These are phyloP conservation scores for Mycena leptocephala DNA, from an alignment of 768 basidiomycete genomes.

Conservation along the genomic window DNA sequence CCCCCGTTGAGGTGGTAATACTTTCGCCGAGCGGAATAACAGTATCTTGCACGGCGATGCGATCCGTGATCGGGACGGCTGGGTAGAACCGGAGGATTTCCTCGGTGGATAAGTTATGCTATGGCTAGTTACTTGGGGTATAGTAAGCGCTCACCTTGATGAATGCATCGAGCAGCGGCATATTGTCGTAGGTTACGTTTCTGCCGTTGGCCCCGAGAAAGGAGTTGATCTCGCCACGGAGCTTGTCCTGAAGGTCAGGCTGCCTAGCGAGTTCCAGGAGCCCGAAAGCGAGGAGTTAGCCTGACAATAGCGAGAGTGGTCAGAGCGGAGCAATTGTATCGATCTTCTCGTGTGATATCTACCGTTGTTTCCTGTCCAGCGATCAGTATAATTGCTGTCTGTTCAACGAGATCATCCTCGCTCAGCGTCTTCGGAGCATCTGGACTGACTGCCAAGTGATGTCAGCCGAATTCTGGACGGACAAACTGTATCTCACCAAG, in stretches of 20 bases:
- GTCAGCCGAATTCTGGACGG: not conserved
- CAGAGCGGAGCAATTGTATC: not conserved
- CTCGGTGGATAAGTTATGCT: not conserved
- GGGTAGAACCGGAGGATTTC: conserved; percentile 29
- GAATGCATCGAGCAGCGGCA: conserved; percentile 29
- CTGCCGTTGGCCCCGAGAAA: not conserved
- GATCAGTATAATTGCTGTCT: not conserved
- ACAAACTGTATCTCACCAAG: not conserved
- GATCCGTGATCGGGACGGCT: conserved; percentile 16
- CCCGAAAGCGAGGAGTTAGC: not conserved
- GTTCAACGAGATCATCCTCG: not conserved
- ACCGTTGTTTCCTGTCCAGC: not conserved
- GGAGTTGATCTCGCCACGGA: conserved; percentile 20
- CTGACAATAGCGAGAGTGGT: not conserved
- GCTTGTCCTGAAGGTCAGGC: conserved; percentile 3
- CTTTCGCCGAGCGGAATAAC: conserved; percentile 1
- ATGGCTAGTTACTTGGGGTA: not conserved
- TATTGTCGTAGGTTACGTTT: not conserved
- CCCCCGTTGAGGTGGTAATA: conserved; percentile 1
- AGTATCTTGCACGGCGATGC: conserved; percentile 12
- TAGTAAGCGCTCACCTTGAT: conserved; percentile 10
- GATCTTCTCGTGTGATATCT: no score
- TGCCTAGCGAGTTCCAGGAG: conserved; percentile 15
- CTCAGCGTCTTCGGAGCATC: not conserved
- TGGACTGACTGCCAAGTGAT: not conserved